Evolutionary conservation across 441 rosid genomes (phyloP).

Genomic region (Kokia cookei): DNA sequence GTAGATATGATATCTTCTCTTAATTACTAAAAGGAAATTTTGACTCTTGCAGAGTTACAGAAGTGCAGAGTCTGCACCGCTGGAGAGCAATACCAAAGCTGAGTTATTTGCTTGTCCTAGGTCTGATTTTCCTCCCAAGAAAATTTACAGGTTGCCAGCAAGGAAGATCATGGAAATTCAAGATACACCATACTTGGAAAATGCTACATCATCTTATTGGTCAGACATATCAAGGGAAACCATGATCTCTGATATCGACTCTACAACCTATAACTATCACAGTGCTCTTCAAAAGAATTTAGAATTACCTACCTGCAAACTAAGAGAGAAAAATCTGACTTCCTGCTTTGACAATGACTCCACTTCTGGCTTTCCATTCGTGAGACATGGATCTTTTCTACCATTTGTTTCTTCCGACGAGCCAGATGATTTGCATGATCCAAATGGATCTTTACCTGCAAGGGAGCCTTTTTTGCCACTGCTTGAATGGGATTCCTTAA

Average conservation of each 20-base stretch:
- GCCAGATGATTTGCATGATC: slow-evolving; percentile 19
- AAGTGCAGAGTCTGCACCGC: slow-evolving; percentile 14
- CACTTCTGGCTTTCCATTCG: slow-evolving; percentile 19
- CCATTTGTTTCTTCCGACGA: slow-evolving; percentile 19
- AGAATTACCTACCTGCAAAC: slow-evolving; percentile 15
- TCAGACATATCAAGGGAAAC: slow-evolving; percentile 17
- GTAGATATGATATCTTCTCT: slow-evolving; percentile 6
- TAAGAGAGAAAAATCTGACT: slow-evolving; percentile 13
- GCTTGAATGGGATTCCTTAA: slow-evolving; percentile 38
- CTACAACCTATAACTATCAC: slow-evolving; percentile 17
- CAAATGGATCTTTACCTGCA: slow-evolving; percentile 14
- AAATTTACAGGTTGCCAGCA: slow-evolving; percentile 17
- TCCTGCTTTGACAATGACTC: slow-evolving; percentile 18
- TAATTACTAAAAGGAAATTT: background rate
- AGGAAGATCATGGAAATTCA: slow-evolving; percentile 27
- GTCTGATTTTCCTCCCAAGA: slow-evolving; percentile 19
- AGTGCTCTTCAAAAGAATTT: slow-evolving; percentile 14
- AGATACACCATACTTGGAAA: slow-evolving; percentile 17
- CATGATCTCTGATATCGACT: slow-evolving; percentile 17
- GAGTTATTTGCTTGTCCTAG: slow-evolving; percentile 20
- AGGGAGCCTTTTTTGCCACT: slow-evolving; percentile 23
- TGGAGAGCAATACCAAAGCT: slow-evolving; percentile 14
- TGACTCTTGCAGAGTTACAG: slow-evolving; percentile 26
- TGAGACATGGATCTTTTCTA: slow-evolving; percentile 24
- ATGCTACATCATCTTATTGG: slow-evolving; percentile 22